These are phyloP conservation scores for Suillus luteus DNA, from an alignment of 768 basidiomycete genomes.

Conservation along the genomic window DNA sequence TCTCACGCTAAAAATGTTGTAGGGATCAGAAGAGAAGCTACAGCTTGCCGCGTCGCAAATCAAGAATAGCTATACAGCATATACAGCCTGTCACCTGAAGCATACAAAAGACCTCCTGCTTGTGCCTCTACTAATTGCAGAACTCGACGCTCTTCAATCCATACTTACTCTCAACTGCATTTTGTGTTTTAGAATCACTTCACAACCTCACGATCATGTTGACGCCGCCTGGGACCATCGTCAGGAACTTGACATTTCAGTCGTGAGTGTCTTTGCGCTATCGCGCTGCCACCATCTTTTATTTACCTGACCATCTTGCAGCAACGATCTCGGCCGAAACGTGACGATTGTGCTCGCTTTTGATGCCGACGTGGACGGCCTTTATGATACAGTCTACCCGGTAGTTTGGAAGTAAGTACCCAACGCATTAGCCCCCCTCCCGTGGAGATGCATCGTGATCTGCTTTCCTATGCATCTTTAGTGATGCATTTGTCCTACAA, in stretches of 20 bases:
- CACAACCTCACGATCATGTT: neutral
- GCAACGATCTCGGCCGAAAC: neutral
- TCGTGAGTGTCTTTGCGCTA: neutral
- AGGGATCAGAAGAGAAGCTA: neutral
- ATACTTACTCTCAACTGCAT: neutral
- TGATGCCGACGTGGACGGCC: neutral
- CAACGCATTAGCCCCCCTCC: too few species aligned
- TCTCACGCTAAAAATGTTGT: neutral
- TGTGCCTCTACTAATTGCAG: neutral
- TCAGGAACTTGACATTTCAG: slow-evolving; percentile 5
- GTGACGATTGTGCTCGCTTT: neutral
- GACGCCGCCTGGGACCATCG: neutral
- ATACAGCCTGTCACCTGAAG: neutral
- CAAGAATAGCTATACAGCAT: neutral
- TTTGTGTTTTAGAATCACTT: neutral
- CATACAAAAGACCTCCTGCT: neutral
- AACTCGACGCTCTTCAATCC: neutral
- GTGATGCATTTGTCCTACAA: too few species aligned
- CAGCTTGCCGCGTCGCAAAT: neutral
- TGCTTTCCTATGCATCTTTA: too few species aligned
- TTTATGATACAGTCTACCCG: neutral
- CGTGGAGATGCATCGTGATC: too few species aligned
- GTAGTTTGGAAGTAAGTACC: slow-evolving; percentile 3
- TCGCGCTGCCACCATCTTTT: neutral
- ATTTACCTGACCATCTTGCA: neutral